These are phyloP conservation scores for Eutypella sp. DNA, from an alignment of 2,329 filamentous ascomycete species.

Conservation along the genomic window DNA sequence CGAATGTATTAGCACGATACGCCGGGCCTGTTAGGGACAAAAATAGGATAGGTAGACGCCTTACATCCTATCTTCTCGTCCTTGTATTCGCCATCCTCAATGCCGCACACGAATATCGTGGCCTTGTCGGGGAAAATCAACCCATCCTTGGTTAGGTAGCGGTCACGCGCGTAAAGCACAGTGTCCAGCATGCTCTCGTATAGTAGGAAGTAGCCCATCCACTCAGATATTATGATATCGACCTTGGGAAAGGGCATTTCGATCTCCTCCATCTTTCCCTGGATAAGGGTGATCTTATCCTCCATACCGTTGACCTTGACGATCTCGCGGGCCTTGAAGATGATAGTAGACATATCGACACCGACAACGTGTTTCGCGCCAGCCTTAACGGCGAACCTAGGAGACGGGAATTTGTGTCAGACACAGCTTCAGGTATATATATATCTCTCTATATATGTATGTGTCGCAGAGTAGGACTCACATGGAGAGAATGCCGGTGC, in stretches of 20 bases:
- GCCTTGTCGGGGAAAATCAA: conserved; percentile 99
- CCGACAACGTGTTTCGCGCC: conserved; percentile 98
- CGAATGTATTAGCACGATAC: conserved; percentile 22
- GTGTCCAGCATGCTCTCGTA: conserved; percentile 99
- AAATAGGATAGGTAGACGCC: conserved; percentile 29
- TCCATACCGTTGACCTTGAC: conserved; percentile 86
- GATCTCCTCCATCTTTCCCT: conserved; percentile 99
- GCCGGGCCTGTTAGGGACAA: not conserved
- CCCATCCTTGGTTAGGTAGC: conserved; percentile 78
- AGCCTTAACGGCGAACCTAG: conserved; percentile 91
- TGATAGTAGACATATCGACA: conserved; percentile 99
- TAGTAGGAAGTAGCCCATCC: conserved; percentile 99
- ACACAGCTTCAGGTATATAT: not conserved
- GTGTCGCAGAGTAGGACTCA: conserved; percentile 40
- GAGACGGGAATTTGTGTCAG: conserved; percentile 2
- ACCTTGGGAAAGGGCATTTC: conserved; percentile 89
- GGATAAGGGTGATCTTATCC: conserved; percentile 93
- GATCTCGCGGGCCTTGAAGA: conserved; percentile 96
- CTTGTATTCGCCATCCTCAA: conserved; percentile 99
- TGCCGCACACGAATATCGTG: conserved; percentile 92
- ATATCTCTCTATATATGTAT: not conserved
- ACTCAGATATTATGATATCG: conserved; percentile 99
- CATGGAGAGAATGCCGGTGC: conserved; percentile 98
- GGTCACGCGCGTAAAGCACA: conserved; percentile 92
- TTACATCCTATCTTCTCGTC: conserved; percentile 99